Conservation (phyloP, 2,329 filamentous ascomycete genomes). For the Talaromyces sp. region DNA sequence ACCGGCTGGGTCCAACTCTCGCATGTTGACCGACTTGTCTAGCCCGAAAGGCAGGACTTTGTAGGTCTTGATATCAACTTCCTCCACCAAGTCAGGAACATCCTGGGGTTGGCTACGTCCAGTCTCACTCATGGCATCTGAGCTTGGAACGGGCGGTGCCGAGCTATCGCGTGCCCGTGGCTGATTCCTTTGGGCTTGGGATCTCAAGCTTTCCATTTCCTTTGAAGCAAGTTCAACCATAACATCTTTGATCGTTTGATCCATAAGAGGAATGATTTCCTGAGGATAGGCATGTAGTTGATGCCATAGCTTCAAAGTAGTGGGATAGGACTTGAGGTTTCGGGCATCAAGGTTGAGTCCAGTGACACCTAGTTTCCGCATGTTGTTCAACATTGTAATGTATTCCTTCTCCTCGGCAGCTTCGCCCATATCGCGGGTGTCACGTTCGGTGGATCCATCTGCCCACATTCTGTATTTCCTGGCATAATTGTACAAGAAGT, state of each 20-base stretch:
- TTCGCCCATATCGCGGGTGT: constrained; percentile 61
- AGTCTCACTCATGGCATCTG: constrained; percentile 57
- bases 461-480: constrained; percentile 90
- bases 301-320: constrained; percentile 90
- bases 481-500: constrained; percentile 87
- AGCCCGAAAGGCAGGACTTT: constrained; percentile 86
- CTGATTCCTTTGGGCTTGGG: constrained; percentile 44
- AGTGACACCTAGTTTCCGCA: constrained; percentile 79
- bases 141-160: constrained; percentile 67
- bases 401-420: constrained; percentile 77
- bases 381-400: constrained; percentile 76
- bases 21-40: constrained; percentile 80
- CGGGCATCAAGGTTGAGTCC: constrained; percentile 82
- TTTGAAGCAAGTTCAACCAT: constrained; percentile 85
- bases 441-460: constrained; percentile 73
- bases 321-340: constrained; percentile 87
- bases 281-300: constrained; percentile 91
- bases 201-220: constrained; percentile 67
- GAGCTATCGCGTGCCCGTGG: constrained; percentile 52
- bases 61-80: constrained; percentile 74
- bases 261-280: constrained; percentile 95
- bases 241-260: constrained; percentile 85
- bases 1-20: constrained; percentile 86
- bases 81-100: constrained; percentile 66
- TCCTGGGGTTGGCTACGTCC: constrained; percentile 29